Evolutionary conservation across 345 rosid species (phyloP).

Genomic region (Salix suchowensis): DNA sequence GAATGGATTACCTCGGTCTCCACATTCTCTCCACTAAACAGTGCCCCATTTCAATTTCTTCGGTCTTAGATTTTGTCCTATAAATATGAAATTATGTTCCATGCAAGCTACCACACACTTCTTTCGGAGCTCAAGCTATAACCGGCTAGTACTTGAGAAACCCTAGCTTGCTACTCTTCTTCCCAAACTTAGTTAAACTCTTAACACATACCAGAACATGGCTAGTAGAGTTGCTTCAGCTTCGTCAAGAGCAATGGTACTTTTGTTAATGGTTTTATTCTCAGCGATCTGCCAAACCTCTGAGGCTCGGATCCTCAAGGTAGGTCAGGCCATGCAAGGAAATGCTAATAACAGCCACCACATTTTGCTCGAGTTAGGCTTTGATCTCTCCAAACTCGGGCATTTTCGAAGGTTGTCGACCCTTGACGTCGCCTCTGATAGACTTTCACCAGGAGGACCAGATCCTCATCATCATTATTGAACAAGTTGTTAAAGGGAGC

Average conservation of each 20-base stretch:
- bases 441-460: conserved; percentile 28
- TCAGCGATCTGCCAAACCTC: not conserved
- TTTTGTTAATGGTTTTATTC: conserved; percentile 4
- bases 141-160: not conserved
- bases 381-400: conserved; percentile 11
- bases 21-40: not conserved
- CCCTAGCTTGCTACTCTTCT: not conserved
- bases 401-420: not conserved
- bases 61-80: not conserved
- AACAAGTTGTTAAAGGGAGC: not conserved
- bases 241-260: not conserved
- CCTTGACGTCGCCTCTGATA: not conserved
- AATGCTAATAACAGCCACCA: not conserved
- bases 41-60: not conserved
- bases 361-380: conserved; percentile 16
- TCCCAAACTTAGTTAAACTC: not conserved
- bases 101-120: not conserved
- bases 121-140: not conserved
- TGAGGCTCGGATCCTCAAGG: conserved; percentile 12
- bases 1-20: not conserved
- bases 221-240: not conserved
- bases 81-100: not conserved
- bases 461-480: conserved; percentile 28
- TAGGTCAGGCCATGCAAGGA: not conserved
- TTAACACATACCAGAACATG: not conserved